Conservation (phyloP, 2,329 filamentous ascomycete genomes). For the Fusarium multiceps region DNA sequence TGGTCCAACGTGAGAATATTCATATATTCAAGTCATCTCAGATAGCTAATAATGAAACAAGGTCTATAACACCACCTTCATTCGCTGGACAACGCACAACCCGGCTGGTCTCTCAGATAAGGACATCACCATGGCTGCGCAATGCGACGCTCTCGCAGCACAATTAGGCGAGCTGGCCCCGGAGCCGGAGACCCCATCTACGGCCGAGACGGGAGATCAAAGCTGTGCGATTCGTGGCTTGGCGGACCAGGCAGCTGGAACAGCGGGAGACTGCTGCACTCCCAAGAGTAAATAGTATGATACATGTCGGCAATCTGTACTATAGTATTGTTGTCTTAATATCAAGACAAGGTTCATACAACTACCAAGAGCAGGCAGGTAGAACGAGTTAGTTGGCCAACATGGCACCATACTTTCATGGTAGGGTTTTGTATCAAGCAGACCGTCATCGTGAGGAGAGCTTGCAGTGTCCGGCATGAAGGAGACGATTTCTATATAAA, state of each 20-base stretch:
- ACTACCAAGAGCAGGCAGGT: not conserved
- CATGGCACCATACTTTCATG: not conserved
- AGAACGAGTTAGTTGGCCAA: too few relatives aligned
- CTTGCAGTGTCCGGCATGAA: not conserved
- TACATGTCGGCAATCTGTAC: not conserved
- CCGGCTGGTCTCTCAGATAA: conserved; percentile 73
- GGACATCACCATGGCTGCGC: conserved; percentile 70
- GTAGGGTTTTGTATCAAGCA: not conserved
- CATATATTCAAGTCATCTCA: not conserved
- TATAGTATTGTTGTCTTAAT: not conserved
- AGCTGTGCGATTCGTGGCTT: conserved; percentile 56
- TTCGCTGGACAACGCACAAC: conserved; percentile 79
- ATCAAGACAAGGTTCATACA: not conserved
- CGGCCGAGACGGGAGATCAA: conserved; percentile 39
- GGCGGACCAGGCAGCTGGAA: conserved; percentile 58
- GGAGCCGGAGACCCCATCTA: conserved; percentile 39
- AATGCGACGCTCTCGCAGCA: conserved; percentile 69
- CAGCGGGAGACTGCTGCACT: conserved; percentile 66
- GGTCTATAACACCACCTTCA: conserved; percentile 77
- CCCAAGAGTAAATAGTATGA: conserved; percentile 54
- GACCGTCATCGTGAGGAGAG: not conserved
- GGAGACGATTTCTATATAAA: not conserved
- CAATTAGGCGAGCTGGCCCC: conserved; percentile 66
- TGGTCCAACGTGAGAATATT: conserved; percentile 72
- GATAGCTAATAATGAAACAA: conserved; percentile 46